A percentile compares a stretch with the other conserved stretches of the same genome.
These are phyloP conservation scores for Sungouiozyma intestinalis DNA, from an alignment of 805 yeast species.

Conservation along the genomic window DNA sequence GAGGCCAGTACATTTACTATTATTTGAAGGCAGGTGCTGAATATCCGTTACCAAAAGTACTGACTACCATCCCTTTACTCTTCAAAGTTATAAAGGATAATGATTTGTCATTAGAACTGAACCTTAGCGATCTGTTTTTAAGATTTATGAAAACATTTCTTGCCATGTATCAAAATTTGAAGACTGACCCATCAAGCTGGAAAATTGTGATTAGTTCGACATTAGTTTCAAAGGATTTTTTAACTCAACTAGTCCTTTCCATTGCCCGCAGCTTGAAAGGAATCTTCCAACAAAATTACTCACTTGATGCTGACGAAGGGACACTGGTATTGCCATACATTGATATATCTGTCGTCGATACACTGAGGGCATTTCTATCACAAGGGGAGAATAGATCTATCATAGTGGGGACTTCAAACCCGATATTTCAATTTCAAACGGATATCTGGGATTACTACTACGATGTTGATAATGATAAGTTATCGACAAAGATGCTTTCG, in stretches of 20 bases:
- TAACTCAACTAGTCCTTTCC: conserved; percentile 34
- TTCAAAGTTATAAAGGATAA: conserved; percentile 11
- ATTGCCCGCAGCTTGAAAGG: conserved; percentile 28
- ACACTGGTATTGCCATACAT: conserved; percentile 44
- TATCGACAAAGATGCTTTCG: conserved; percentile 13
- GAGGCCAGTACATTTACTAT: conserved; percentile 16
- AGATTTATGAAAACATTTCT: background rate
- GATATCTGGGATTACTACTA: conserved; percentile 52
- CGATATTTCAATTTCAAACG: conserved; percentile 45
- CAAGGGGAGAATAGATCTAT: conserved; percentile 20
- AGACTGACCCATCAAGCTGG: conserved; percentile 31
- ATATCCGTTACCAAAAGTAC: conserved; percentile 27
- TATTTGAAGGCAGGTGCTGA: conserved; percentile 27
- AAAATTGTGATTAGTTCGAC: conserved; percentile 30
- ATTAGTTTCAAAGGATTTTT: conserved; percentile 32
- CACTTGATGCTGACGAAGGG: conserved; percentile 25
- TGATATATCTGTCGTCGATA: conserved; percentile 49
- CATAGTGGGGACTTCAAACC: conserved; percentile 60
- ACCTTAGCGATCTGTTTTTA: background rate
- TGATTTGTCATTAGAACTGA: background rate
- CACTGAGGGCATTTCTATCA: conserved; percentile 31
- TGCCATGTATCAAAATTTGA: background rate
- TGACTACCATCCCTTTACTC: conserved; percentile 27
- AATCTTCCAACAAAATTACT: conserved; percentile 25
- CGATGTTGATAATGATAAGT: conserved; percentile 44